Evolutionary conservation across 2,329 filamentous ascomycete species (phyloP), one percentile per base, ranked within the genome.

Genomic region (Septoria linicola): DNA sequence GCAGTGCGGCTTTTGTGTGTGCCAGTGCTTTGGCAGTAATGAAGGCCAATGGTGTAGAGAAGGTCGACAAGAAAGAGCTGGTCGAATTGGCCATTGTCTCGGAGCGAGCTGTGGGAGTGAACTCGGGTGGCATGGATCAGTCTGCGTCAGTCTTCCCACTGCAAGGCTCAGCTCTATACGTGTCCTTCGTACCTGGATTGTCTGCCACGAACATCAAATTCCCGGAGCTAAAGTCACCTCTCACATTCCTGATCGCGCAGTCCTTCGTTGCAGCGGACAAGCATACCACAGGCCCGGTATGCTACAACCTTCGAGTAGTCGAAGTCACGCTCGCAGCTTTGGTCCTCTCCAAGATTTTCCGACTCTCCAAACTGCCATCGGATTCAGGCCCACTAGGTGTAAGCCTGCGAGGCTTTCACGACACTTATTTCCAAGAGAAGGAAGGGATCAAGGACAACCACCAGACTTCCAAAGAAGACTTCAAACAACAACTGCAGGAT

Each of bases 101-200:
- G 39, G 93, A 99, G 74, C 83, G 93, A 50, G 85, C 88, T 13
- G 93, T 97, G 3, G 93, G 93, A 44, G 93, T 99, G 62, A 97
- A 97, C 73, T 95, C 90, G 4, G 93, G 93, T 70, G 93, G 91
- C 49, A 97, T 99, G 93, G 93, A 99, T 67, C 93, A 99, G 74
- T 85, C 90, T 11, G 93, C 93, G 27, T 97, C 92, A 0, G 92
- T 99, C 58, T 93, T 99, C 72, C 92, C 90, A 0, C 80, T 89
- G 63, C 84, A 85, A 59, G 91, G 89, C 43, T 88, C 87, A 32
- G 90, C 93, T 8, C 81, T 96, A 36, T 91, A 95, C 67, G 92
- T 96, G 53, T 88, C 86, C 8, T 99, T 99, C 74, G 83, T 83
- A 58, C 93, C 93, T 2, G 78, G 76, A 14, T 84, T 99, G 44